Conservation (phyloP, 1,284 basidiomycete genomes). For the Leccinum subrobustum region DNA sequence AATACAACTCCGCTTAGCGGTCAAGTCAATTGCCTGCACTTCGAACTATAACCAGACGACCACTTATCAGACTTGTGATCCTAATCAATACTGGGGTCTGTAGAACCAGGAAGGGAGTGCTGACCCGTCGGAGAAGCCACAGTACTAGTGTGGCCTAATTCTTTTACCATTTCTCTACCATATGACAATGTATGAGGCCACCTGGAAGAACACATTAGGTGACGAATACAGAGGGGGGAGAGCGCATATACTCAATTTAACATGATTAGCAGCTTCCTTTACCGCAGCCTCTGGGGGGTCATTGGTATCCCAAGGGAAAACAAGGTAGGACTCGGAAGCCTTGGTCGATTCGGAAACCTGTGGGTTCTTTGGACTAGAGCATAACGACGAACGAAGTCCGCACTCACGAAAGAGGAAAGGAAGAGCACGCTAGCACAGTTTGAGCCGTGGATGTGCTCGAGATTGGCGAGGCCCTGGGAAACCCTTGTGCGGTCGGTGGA, state of each 20-base stretch:
- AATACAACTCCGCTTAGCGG: constrained; percentile 33
- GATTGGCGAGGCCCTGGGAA: constrained; percentile 31
- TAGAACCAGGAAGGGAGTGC: constrained; percentile 70
- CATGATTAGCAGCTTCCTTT: no score
- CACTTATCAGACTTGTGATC: constrained; percentile 5
- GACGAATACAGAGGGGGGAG: no score
- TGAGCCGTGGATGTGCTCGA: constrained; percentile 47
- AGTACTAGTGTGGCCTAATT: constrained; percentile 5
- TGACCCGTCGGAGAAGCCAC: constrained; percentile 85
- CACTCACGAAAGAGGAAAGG: constrained; percentile 31
- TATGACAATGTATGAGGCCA: constrained; percentile 10
- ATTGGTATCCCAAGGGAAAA: no score
- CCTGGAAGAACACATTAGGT: constrained; percentile 34
- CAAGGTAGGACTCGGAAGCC: no score
- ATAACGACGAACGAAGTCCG: neutral
- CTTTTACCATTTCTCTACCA: no score
- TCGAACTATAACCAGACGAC: neutral
- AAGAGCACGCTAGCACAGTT: constrained; percentile 54
- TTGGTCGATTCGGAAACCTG: no score
- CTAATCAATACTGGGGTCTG: constrained; percentile 45
- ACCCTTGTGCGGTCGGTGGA: constrained; percentile 15
- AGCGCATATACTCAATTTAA: no score
- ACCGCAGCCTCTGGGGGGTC: no score
- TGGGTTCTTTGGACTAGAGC: no score
- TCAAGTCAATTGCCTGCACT: neutral